Evolutionary conservation across 139 green algal genomes (phyloP), one percentile per base, ranked within the genome.

Genomic region (Volvox africanus): DNA sequence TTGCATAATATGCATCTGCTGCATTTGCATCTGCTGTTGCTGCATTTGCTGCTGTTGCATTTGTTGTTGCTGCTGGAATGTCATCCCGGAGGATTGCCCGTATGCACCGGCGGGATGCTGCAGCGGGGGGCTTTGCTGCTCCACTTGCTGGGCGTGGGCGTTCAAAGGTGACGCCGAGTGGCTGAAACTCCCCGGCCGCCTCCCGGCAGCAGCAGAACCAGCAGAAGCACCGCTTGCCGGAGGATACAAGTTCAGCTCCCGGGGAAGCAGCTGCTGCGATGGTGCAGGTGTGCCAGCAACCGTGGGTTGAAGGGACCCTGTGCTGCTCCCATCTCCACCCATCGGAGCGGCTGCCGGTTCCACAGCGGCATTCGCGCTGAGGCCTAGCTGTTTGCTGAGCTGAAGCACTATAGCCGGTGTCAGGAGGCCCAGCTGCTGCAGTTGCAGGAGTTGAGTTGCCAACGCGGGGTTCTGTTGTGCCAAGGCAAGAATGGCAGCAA

Each of bases 371-470:
- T 26, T 32, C 67, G 71, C 13, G 71, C 71, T 79, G 26, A 79
- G 14, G 71, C 71, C 71, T 21, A 81, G 32, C 36, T 84, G 36
- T 13, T 84, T 35, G 37, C 36, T 30, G 11, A 84, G 20, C 78
- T 84, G 36, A 24, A 61, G 36, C 78, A 84, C 28, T 9, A 84
- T 35, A 17, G 36, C 37, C 19, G 78, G 78, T 35, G 78, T 84
- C 78, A 84, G 78, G 11, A 84, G 30, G 20, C 78, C 78, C 12
- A 33, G 26, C 78, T 84, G 78, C 36, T 84, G 78, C 78, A 84
- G 36, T 19, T 61, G 36, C 78, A 61, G 36, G 32, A 82, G 67
- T 2, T 79, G 75, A 5, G 61, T 28, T 24, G n/a, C 35, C 6
- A 69, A 21, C 0, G 12, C 28, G 19, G 71, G 61, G 1, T 82